Percentiles rank a stretch among this genome's conserved stretches.
phyloP scores from a whole-genome alignment of 352 stramenopile genomes.

The Phytopythium montanum region DNA sequence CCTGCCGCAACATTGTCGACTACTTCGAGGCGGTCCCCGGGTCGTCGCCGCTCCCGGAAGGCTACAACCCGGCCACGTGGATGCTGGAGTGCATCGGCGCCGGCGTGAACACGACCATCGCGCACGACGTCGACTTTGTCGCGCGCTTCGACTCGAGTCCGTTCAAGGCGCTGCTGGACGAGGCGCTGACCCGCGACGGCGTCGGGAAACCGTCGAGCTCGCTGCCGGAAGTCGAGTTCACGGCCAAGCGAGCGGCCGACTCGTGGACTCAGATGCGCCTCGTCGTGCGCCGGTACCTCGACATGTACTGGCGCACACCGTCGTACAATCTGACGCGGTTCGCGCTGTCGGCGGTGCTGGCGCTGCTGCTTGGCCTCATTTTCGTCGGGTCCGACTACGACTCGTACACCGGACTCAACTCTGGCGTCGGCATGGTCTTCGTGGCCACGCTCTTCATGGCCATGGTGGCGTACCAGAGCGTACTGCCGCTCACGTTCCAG shows the following conservation, averaged over 20 bases:
- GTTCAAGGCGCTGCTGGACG: too few relatives aligned
- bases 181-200: too few relatives aligned
- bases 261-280: slow-evolving; percentile 20
- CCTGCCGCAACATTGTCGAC: too few relatives aligned
- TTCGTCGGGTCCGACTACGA: slow-evolving; percentile 33
- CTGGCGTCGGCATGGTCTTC: slow-evolving; percentile 69
- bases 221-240: slow-evolving; percentile 14
- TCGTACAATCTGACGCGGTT: slow-evolving; percentile 57
- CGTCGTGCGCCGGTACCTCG: slow-evolving; percentile 66
- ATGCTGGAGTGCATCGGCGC: too few relatives aligned
- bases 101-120: too few relatives aligned
- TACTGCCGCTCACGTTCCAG: slow-evolving; percentile 57
- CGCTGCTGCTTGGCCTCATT: slow-evolving; percentile 64
- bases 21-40: too few relatives aligned
- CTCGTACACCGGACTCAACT: slow-evolving; percentile 28
- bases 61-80: too few relatives aligned
- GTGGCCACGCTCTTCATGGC: slow-evolving; percentile 62
- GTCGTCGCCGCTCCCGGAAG: too few relatives aligned
- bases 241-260: slow-evolving; percentile 15
- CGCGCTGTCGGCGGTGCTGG: slow-evolving; percentile 44
- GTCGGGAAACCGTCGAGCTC: too few relatives aligned
- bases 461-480: slow-evolving; percentile 62
- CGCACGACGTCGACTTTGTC: too few relatives aligned
- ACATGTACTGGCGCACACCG: slow-evolving; percentile 23
- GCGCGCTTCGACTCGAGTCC: too few relatives aligned